A percentile compares a stretch with the other conserved stretches of the same genome.
Evolutionary conservation across 2,329 filamentous ascomycete genomes (phyloP).

Genomic region (Clarireedia homoeocarpa): DNA sequence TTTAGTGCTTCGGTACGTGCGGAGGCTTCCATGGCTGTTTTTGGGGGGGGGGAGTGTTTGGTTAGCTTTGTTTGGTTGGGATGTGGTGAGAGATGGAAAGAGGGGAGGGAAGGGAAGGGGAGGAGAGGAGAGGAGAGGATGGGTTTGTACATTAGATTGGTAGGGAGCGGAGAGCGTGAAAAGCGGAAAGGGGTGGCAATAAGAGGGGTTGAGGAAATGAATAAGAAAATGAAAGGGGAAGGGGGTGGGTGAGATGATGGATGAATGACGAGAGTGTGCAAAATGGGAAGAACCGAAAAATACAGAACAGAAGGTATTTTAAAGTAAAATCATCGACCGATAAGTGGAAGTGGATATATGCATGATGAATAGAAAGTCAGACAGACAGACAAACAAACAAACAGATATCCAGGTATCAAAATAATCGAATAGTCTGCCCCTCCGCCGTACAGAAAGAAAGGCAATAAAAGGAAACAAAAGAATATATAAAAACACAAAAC

Average conservation of each 20-base stretch:
- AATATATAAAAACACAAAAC: neutral
- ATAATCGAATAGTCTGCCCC: no score
- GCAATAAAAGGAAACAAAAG: neutral
- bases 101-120: neutral
- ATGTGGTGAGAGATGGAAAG: neutral
- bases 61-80: slow-evolving; percentile 28
- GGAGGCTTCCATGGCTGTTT: slow-evolving; percentile 36
- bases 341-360: neutral
- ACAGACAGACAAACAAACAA: no score
- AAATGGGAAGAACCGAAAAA: neutral
- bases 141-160: neutral
- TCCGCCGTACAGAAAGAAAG: neutral
- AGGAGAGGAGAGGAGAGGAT: neutral
- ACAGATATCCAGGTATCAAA: neutral
- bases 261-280: neutral
- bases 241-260: neutral
- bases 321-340: neutral
- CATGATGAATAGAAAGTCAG: neutral
- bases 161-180: neutral
- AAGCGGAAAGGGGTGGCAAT: neutral
- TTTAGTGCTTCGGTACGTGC: slow-evolving; percentile 30
- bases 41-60: slow-evolving; percentile 12
- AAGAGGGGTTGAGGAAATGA: neutral
- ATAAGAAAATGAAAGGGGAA: neutral
- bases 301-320: neutral